These are phyloP conservation scores for Dothidotthia symphoricarpi DNA, from an alignment of 2,329 filamentous ascomycete genomes.

Conservation along the genomic window DNA sequence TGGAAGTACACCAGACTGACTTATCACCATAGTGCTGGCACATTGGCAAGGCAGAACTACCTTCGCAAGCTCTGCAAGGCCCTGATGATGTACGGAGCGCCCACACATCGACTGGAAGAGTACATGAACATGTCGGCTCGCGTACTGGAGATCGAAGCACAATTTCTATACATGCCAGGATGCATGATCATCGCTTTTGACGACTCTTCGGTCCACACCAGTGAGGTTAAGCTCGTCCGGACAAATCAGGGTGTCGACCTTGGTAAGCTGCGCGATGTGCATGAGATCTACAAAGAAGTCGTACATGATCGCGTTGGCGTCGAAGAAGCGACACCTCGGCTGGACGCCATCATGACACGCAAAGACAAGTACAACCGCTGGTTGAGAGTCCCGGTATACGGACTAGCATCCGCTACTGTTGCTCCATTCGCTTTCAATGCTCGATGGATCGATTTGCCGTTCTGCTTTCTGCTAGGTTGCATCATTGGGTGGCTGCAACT, in stretches of 20 bases:
- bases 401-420: slow-evolving; percentile 71
- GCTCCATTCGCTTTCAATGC: slow-evolving; percentile 79
- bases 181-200: slow-evolving; percentile 95
- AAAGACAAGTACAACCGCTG: slow-evolving; percentile 54
- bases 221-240: slow-evolving; percentile 74
- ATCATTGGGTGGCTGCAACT: slow-evolving; percentile 73
- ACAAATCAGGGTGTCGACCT: slow-evolving; percentile 69
- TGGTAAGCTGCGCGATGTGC: slow-evolving; percentile 70
- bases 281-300: slow-evolving; percentile 79
- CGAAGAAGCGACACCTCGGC: slow-evolving; percentile 63
- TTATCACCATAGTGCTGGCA: slow-evolving; percentile 50
- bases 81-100: slow-evolving; percentile 86
- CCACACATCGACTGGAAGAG: slow-evolving; percentile 86
- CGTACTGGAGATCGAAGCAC: slow-evolving; percentile 84
- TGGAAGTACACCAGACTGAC: background rate
- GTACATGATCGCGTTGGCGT: slow-evolving; percentile 72
- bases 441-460: slow-evolving; percentile 72
- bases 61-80: slow-evolving; percentile 80
- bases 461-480: slow-evolving; percentile 73
- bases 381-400: slow-evolving; percentile 64
- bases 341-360: slow-evolving; percentile 62
- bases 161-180: slow-evolving; percentile 85
- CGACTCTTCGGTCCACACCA: slow-evolving; percentile 69
- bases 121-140: slow-evolving; percentile 88
- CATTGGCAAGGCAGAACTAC: slow-evolving; percentile 77